Conservation (phyloP, 2,329 filamentous ascomycete species). For the Talaromyces sp. region DNA sequence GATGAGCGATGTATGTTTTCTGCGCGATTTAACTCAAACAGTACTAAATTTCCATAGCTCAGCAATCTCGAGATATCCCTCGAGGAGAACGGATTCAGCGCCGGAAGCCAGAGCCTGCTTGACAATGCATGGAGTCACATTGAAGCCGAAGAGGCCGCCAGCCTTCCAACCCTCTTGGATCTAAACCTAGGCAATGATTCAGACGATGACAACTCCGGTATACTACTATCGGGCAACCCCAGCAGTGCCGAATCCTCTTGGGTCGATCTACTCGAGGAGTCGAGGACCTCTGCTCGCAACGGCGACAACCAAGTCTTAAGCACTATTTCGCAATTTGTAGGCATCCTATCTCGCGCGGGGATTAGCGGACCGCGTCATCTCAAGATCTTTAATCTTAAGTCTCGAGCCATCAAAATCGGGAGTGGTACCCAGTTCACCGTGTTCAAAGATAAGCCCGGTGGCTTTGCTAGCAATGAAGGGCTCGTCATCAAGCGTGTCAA, state of each 20-base stretch:
- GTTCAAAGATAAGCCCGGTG: conserved; percentile 14
- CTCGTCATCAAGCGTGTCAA: conserved; percentile 24
- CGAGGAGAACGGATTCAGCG: neutral
- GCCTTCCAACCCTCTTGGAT: conserved; percentile 5
- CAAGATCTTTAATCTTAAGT: conserved; percentile 16
- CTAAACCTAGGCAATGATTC: conserved; percentile 10
- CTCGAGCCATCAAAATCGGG: conserved; percentile 19
- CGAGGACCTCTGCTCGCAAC: conserved; percentile 21
- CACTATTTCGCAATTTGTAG: conserved; percentile 21
- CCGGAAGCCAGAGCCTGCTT: neutral
- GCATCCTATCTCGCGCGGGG: conserved; percentile 21
- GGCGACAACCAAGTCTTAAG: conserved; percentile 19
- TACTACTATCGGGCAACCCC: neutral
- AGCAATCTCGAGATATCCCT: neutral
- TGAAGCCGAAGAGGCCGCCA: neutral
- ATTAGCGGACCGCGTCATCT: conserved; percentile 21
- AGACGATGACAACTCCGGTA: neutral
- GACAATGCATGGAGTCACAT: neutral
- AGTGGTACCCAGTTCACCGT: conserved; percentile 22
- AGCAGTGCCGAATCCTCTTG: neutral
- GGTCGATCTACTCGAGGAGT: conserved; percentile 18
- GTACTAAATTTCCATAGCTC: neutral
- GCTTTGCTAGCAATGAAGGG: conserved; percentile 15
- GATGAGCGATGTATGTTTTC: no score
- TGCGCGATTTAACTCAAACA: neutral